These are phyloP conservation scores for Ganoderma meredithae DNA, from an alignment of 1,284 basidiomycete species.

Conservation along the genomic window DNA sequence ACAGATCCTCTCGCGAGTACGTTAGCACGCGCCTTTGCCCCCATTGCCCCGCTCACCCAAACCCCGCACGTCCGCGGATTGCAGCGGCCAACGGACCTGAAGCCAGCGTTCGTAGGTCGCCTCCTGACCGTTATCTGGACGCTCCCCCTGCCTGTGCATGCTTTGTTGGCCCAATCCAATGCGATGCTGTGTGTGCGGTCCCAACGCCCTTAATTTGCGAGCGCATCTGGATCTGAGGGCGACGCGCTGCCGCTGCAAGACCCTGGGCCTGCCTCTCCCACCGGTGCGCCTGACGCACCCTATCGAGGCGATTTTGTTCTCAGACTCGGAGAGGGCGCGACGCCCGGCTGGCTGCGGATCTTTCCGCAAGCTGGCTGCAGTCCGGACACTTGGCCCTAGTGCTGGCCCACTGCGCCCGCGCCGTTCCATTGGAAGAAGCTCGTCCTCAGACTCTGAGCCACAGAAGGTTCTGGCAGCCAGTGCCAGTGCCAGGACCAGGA, in stretches of 20 bases:
- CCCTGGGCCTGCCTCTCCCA: not conserved
- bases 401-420: not conserved
- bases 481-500: not conserved
- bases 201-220: conserved; percentile 9
- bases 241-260: not conserved
- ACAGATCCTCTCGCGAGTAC: conserved; percentile 20
- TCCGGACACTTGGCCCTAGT: conserved; percentile 13
- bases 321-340: conserved; percentile 13
- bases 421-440: conserved; percentile 25
- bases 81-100: not conserved
- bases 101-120: conserved; percentile 8
- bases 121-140: conserved; percentile 33
- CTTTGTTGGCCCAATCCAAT: conserved; percentile 26
- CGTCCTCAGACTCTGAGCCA: not conserved
- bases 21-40: conserved; percentile 21
- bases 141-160: conserved; percentile 20
- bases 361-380: conserved; percentile 22
- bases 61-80: conserved; percentile 7
- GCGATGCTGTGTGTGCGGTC: conserved; percentile 12
- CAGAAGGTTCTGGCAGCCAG: not conserved
- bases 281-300: not conserved
- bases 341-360: conserved; percentile 29
- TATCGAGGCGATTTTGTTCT: not conserved
- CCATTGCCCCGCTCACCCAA: conserved; percentile 26
- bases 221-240: conserved; percentile 1